Conservation (phyloP, 495 filamentous ascomycete species). For the Tuber indicum region DNA sequence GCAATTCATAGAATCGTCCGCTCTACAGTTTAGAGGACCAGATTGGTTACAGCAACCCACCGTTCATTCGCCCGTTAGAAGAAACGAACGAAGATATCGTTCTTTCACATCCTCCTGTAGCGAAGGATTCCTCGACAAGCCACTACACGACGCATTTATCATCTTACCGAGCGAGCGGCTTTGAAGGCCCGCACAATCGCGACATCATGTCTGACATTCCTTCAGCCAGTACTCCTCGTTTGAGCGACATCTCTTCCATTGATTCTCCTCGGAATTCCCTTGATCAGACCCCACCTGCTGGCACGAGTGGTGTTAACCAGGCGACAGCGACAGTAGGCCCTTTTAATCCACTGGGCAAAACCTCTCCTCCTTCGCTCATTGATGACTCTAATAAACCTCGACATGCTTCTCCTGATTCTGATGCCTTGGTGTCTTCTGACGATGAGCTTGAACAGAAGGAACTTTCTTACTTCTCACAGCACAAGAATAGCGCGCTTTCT, state of each 20-base stretch:
- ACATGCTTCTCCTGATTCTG: conserved; percentile 84
- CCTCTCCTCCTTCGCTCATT: conserved; percentile 50
- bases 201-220: conserved; percentile 41
- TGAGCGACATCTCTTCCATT: conserved; percentile 39
- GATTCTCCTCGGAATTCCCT: conserved; percentile 38
- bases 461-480: conserved; percentile 42
- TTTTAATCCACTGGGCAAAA: conserved; percentile 34
- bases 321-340: conserved; percentile 21
- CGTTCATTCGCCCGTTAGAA: conserved; percentile 32
- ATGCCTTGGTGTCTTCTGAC: conserved; percentile 86
- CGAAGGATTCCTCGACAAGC: conserved; percentile 26
- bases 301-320: conserved; percentile 25
- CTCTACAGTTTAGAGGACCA: conserved; percentile 40
- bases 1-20: conserved; percentile 37
- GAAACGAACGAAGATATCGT: conserved; percentile 21
- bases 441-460: conserved; percentile 65
- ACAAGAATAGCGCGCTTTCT: conserved; percentile 46
- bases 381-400: conserved; percentile 64
- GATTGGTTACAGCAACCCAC: conserved; percentile 39
- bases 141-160: conserved; percentile 27
- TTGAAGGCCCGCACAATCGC: conserved; percentile 24
- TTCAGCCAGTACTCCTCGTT: conserved; percentile 38
- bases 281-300: conserved; percentile 31
- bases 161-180: conserved; percentile 25
- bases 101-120: conserved; percentile 18